Base-by-base conservation (phyloP, 1,284 basidiomycete genomes). In the Peniophora sp. region DNA sequence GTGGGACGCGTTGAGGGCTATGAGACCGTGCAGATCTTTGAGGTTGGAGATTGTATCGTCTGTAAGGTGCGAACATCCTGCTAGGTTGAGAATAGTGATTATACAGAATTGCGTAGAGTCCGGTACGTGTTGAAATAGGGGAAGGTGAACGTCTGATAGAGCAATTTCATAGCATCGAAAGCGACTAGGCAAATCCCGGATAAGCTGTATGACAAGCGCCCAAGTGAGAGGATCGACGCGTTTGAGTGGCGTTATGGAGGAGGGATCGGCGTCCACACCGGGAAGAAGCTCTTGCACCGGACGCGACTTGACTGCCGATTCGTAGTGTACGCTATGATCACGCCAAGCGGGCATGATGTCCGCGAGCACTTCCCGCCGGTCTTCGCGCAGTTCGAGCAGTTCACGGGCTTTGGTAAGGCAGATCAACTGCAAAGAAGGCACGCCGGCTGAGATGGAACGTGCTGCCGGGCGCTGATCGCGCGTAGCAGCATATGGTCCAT, bases 161-260 rank as follows among this genome's bases (percentile, higher is more conserved):
- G 80, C 71, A 14, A 83, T 60, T 14, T 62, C 59, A 60, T 75
- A 76, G 2, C 65, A 60, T 10, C 62, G 64, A 44, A 83, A 69
- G 3, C 51, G 46, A 0, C 60, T 45, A 0, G 85, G 84, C 6
- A 85, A 68, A 18, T 68, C 60, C 49, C 71, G 62, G 56, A 78
- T 83, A 36, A 85, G 57, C 57, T 86, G 85, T 3, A 75, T 66
- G 24, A 88, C 51, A 11, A 73, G 66, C 0, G 74, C 78, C 83
- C 85, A 87, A 11, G 85, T 64, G 11, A 73, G 68, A 0, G 85
- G 83, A 56, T 84, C 77, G 3, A 64, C 48, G 52, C 64, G 58
- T 51, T 70, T 51, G 11, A 62, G 42, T 62, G 60, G n/a, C 49
- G 35, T 14, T 56, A 53, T 24, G 53, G 18, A 22, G 51, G 42